Conservation (phyloP, 805 yeast genomes). For the Kodamaea leandrae region DNA sequence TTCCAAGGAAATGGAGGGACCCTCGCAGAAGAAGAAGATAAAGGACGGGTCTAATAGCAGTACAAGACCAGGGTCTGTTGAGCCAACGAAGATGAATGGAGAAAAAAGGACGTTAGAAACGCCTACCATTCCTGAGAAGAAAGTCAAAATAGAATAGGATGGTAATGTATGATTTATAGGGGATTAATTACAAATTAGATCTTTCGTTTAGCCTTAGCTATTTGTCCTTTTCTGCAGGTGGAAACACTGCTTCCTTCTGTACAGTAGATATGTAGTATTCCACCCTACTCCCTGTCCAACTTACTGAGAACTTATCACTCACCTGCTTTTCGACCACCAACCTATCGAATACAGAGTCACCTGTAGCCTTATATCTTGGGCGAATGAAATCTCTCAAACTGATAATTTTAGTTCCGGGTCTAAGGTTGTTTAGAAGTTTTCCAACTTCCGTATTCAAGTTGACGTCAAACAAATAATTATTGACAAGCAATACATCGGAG, state of each 20-base stretch:
- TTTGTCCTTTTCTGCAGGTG: neutral
- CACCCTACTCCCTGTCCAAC: conserved; percentile 88
- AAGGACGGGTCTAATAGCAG: conserved; percentile 18
- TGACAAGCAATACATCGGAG: conserved; percentile 73
- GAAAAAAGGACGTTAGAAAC: neutral
- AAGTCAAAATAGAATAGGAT: neutral
- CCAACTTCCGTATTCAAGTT: conserved; percentile 67
- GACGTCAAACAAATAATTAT: conserved; percentile 83
- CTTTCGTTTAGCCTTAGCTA: too few species aligned
- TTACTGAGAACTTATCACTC: conserved; percentile 70
- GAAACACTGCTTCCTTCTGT: conserved; percentile 21
- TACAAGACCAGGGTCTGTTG: conserved; percentile 36
- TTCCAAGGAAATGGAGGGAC: conserved; percentile 67
- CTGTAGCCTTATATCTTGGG: conserved; percentile 64
- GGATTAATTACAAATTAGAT: too few species aligned
- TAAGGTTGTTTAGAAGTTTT: conserved; percentile 57
- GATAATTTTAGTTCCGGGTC: conserved; percentile 74
- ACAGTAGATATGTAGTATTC: conserved; percentile 77
- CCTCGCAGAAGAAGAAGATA: conserved; percentile 32
- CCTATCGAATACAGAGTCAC: conserved; percentile 59
- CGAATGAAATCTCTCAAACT: conserved; percentile 79
- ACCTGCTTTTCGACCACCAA: conserved; percentile 58
- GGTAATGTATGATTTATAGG: too few species aligned
- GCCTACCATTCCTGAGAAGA: conserved; percentile 2
- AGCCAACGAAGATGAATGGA: conserved; percentile 21